These are phyloP conservation scores for Colletotrichum coccodes DNA, from an alignment of 2,329 filamentous ascomycete genomes.

Conservation along the genomic window DNA sequence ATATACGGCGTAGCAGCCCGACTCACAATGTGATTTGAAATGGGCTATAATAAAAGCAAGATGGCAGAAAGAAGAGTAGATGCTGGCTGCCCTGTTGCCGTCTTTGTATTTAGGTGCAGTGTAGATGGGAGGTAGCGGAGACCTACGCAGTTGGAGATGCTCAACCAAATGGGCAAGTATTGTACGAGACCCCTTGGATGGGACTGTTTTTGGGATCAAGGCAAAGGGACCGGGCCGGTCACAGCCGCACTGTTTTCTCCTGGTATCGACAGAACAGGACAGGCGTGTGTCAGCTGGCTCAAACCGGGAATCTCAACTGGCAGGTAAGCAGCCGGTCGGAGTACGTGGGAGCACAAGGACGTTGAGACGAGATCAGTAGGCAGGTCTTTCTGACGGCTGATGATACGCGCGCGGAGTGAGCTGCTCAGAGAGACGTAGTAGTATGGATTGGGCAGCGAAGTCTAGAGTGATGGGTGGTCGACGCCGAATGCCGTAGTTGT, in stretches of 20 bases:
- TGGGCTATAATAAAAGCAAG: background rate
- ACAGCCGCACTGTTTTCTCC: background rate
- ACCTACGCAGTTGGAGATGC: slow-evolving; percentile 11
- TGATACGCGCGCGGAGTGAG: background rate
- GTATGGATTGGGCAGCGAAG: background rate
- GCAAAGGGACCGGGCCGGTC: slow-evolving; percentile 1
- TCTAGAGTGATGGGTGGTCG: background rate
- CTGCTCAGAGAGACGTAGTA: background rate
- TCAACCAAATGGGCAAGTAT: background rate
- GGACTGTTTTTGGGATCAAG: background rate
- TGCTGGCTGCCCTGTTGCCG: background rate
- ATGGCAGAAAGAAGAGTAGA: background rate
- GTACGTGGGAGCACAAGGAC: background rate
- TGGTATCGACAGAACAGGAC: background rate
- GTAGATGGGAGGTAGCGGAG: slow-evolving; percentile 11
- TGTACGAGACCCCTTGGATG: background rate
- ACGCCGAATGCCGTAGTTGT: slow-evolving; percentile 18
- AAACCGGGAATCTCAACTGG: background rate
- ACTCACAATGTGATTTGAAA: background rate
- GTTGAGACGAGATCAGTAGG: background rate
- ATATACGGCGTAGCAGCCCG: background rate
- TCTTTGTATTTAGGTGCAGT: background rate
- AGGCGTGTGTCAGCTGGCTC: background rate
- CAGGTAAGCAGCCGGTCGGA: background rate
- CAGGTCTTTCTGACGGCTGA: background rate